Conservation (phyloP, 805 yeast species). For the Ogataea haglerorum region DNA sequence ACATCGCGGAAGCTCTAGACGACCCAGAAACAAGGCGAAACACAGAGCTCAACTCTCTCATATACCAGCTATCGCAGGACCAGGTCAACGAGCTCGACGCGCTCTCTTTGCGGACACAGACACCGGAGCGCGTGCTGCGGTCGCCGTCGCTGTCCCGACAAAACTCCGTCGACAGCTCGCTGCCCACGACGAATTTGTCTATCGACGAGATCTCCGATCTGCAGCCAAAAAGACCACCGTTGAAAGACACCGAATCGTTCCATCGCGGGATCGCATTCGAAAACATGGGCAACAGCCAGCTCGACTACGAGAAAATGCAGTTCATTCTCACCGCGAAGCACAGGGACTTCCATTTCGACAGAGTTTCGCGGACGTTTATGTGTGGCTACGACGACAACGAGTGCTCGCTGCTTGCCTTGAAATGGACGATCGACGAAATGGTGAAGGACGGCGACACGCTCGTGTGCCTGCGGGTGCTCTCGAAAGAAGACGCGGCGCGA, state of each 20-base stretch:
- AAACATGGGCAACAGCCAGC: slow-evolving; percentile 37
- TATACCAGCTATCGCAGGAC: slow-evolving; percentile 25
- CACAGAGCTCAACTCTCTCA: slow-evolving; percentile 29
- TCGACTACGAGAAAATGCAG: slow-evolving; percentile 27
- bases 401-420: slow-evolving; percentile 40
- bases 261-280: slow-evolving; percentile 40
- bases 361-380: slow-evolving; percentile 41
- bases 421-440: slow-evolving; percentile 44
- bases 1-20: slow-evolving; percentile 5
- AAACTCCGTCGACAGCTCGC: slow-evolving; percentile 2
- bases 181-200: not conserved
- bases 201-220: slow-evolving; percentile 4
- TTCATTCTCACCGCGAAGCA: slow-evolving; percentile 40
- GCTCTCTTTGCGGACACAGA: slow-evolving; percentile 1
- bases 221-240: slow-evolving; percentile 6
- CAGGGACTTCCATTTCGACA: slow-evolving; percentile 31
- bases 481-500: slow-evolving; percentile 27
- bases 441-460: slow-evolving; percentile 44
- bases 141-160: slow-evolving; percentile 18
- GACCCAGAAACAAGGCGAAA: slow-evolving; percentile 30
- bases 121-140: slow-evolving; percentile 16
- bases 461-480: slow-evolving; percentile 42
- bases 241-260: slow-evolving; percentile 16
- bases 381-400: slow-evolving; percentile 42
- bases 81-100: slow-evolving; percentile 15